Evolutionary conservation across 2,329 filamentous ascomycete species (phyloP), one percentile per base, ranked within the genome.

Genomic region (Penicillium sclerotigenum): DNA sequence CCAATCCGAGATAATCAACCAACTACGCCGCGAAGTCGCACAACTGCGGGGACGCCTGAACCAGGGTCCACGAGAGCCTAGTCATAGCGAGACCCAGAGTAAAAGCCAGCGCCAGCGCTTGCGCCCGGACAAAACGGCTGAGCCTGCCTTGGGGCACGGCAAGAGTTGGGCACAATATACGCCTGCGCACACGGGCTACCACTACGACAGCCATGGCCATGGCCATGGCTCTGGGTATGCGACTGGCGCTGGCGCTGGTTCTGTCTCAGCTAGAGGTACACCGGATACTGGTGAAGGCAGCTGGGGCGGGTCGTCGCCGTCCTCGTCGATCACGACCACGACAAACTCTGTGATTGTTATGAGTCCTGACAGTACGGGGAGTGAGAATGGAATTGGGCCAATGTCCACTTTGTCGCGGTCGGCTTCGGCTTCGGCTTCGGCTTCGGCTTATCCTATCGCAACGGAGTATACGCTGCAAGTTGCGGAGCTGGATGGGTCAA

Each of bases 1-100:
- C 79, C 80, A 85, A 65, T 75, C 81, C 37, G 77, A 69, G 31
- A 62, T 67, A 24, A 70, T 70, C 34, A 56, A 68, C 20, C 62
- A 59, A 13, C 47, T 70, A 31, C 63, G 68, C 16, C 61, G 62
- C 20, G 66, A 70, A 40, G 56, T 70, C 47, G 51, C 60, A 11
- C 60, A 66, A 47, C 33, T 66, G 45, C 64, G 64, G 18, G 55
- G 47, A 0, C 59, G 58, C 29, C 53, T 65, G 16, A 51, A 38
- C 33, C 63, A 61, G 24, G 26, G 34, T 8, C 45, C 58, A 2
- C 50, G 45, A n/a, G 56, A 34, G 8, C 40, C 46, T 4, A 36
- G 50, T n/a, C 28, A 56, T 14, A 49, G 41, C 14, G 46, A 45
- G 33, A 41, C n/a, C 4, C 20, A 28, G 18, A 28, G 5, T 7